A percentile compares a stretch with the other conserved stretches of the same genome.
Evolutionary conservation across 495 filamentous ascomycete species (phyloP).

Genomic region (Aspergillus mulundensis): DNA sequence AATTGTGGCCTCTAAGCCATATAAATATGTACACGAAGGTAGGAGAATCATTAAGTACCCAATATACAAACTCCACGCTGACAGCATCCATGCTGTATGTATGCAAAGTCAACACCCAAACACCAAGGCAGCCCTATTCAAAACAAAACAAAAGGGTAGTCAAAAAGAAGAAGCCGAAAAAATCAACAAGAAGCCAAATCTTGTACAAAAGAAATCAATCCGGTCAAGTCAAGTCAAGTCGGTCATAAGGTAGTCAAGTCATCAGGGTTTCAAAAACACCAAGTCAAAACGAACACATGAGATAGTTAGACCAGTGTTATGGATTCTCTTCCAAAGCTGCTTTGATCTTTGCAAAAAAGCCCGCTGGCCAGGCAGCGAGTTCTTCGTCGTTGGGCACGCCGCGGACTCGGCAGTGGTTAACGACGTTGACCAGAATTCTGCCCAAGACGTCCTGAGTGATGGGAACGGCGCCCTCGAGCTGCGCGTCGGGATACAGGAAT

Average conservation of each 20-base stretch:
- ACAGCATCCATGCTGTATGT: constrained; percentile 10
- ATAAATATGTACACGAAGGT: neutral
- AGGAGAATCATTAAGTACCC: constrained; percentile 10
- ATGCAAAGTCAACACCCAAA: constrained; percentile 17
- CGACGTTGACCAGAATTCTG: constrained; percentile 71
- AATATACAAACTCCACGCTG: constrained; percentile 17
- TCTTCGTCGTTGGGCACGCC: constrained; percentile 69
- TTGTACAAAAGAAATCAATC: constrained; percentile 13
- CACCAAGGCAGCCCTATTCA: constrained; percentile 8
- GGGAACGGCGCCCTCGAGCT: constrained; percentile 59
- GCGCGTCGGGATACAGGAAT: constrained; percentile 74
- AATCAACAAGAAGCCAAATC: constrained; percentile 7
- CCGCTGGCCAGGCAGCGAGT: constrained; percentile 62
- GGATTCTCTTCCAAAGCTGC: constrained; percentile 55
- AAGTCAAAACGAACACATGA: constrained; percentile 13
- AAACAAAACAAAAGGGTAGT: constrained; percentile 8
- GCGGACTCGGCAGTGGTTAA: constrained; percentile 64
- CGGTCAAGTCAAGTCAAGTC: constrained; percentile 5
- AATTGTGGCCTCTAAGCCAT: neutral
- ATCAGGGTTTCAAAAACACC: constrained; percentile 17
- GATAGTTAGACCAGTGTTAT: constrained; percentile 20
- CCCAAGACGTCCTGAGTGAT: constrained; percentile 74
- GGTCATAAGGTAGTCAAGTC: constrained; percentile 3
- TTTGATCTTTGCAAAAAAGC: constrained; percentile 62
- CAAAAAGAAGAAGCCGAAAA: constrained; percentile 9